Evolutionary conservation across 2,329 filamentous ascomycete species (phyloP).

Genomic region (Penicillium griseofulvum): DNA sequence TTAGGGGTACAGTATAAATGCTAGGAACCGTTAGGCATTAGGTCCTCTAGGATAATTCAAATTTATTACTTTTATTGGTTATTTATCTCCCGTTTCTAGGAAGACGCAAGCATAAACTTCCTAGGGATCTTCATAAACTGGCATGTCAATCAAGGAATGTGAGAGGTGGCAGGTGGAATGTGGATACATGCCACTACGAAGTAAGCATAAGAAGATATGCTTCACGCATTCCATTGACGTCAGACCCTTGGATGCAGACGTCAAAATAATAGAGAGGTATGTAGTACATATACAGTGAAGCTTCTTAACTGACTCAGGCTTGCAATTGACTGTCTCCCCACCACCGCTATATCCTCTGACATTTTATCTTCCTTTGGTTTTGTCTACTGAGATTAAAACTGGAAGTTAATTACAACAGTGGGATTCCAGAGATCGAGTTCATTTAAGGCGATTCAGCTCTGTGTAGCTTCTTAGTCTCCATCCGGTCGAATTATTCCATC

Average conservation of each 20-base stretch:
- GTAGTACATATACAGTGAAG: neutral
- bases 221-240: conserved; percentile 16
- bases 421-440: neutral
- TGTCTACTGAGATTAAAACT: neutral
- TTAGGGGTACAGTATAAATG: no score
- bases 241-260: neutral
- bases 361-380: neutral
- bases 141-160: conserved; percentile 6
- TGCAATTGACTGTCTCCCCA: neutral
- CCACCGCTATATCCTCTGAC: neutral
- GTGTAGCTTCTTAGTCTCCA: neutral
- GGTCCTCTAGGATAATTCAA: neutral
- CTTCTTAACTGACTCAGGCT: neutral
- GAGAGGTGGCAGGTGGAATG: neutral
- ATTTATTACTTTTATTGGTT: neutral
- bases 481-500: neutral
- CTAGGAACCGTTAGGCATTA: no score
- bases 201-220: neutral
- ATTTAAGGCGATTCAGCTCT: neutral
- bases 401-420: neutral
- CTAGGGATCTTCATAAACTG: neutral
- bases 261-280: neutral
- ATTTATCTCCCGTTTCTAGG: neutral
- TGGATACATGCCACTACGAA: conserved; percentile 5
- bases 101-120: neutral